phyloP scores from a whole-genome alignment of 176 grass and related monocot species.

The Musa acuminata region DNA sequence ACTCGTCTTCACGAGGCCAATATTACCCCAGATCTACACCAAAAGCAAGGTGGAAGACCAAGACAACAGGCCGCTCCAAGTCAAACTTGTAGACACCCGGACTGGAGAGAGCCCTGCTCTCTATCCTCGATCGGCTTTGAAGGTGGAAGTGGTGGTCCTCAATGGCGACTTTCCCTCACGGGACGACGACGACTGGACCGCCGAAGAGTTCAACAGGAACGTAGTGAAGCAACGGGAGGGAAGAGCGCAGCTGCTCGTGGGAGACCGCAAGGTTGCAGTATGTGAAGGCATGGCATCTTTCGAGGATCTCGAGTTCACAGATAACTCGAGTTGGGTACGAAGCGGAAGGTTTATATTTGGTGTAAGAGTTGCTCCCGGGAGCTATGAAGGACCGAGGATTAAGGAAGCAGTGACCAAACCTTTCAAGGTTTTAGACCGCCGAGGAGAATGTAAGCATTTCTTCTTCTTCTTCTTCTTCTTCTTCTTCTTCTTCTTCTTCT shows the following conservation, averaged over 20 bases:
- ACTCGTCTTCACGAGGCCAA: background rate
- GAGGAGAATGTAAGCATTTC: conserved; percentile 34
- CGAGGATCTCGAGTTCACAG: conserved; percentile 13
- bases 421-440: conserved; percentile 43
- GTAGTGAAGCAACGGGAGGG: conserved; percentile 27
- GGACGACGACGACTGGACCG: conserved; percentile 19
- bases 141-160: conserved; percentile 41
- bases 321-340: conserved; percentile 45
- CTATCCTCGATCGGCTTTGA: background rate
- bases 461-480: too few relatives aligned
- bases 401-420: conserved; percentile 36
- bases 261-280: conserved; percentile 27
- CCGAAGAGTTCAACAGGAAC: conserved; percentile 23
- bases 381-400: conserved; percentile 18
- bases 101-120: background rate
- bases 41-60: background rate
- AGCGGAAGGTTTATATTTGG: conserved; percentile 39
- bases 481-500: too few relatives aligned
- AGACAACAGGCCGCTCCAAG: background rate
- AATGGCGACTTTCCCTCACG: conserved; percentile 33
- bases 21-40: background rate
- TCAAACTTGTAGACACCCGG: background rate
- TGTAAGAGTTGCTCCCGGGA: conserved; percentile 18
- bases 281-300: conserved; percentile 25
- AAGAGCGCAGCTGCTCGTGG: conserved; percentile 24